Percentiles rank a stretch among this genome's conserved stretches.
Evolutionary conservation across 1,284 basidiomycete species (phyloP).

Genomic region (Cerrena zonata): DNA sequence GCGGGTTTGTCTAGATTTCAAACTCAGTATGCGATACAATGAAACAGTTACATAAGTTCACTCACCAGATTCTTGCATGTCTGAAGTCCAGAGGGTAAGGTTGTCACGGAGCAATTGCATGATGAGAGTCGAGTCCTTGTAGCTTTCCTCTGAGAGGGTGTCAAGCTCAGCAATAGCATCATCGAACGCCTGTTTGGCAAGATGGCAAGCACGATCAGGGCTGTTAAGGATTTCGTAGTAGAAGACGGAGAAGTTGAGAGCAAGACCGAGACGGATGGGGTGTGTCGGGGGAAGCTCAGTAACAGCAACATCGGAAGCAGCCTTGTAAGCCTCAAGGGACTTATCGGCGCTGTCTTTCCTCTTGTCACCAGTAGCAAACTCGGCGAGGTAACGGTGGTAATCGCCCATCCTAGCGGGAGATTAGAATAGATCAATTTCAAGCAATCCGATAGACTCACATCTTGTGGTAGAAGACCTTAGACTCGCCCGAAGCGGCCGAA

Average conservation of each 20-base stretch:
- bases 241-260: conserved; percentile 99
- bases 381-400: conserved; percentile 99
- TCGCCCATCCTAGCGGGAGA: conserved; percentile 85
- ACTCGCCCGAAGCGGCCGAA: conserved; percentile 95
- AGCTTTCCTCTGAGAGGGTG: conserved; percentile 98
- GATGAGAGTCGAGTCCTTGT: conserved; percentile 98
- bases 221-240: conserved; percentile 99
- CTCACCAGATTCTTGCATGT: conserved; percentile 86
- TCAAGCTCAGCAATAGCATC: conserved; percentile 99
- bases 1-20: conserved; percentile 49
- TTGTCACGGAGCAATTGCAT: conserved; percentile 99
- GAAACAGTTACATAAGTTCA: conserved; percentile 16
- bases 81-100: conserved; percentile 95
- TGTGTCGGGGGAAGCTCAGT: conserved; percentile 98
- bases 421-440: conserved; percentile 2
- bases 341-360: conserved; percentile 98
- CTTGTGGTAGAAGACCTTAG: conserved; percentile 99
- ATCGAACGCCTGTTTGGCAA: conserved; percentile 99
- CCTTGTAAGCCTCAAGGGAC: conserved; percentile 99
- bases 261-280: conserved; percentile 98
- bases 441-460: conserved; percentile 60
- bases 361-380: conserved; percentile 98
- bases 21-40: not conserved
- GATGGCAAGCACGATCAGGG: conserved; percentile 97
- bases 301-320: conserved; percentile 95